Conservation (phyloP, 2,329 filamentous ascomycete genomes). For the Coniella lustricola region DNA sequence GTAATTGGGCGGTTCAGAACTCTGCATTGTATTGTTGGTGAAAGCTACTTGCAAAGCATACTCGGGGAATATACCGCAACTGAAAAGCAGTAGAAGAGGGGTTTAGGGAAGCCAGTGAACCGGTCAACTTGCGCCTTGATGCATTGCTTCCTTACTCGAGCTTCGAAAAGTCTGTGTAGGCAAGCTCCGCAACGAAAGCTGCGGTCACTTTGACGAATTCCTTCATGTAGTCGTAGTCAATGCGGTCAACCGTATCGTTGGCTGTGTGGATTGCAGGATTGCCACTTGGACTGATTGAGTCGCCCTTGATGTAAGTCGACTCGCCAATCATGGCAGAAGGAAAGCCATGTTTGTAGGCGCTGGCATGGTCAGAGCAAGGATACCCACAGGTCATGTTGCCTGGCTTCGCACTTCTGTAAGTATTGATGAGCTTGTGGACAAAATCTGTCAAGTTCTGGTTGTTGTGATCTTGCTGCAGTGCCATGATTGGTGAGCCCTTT, state of each 20-base stretch:
- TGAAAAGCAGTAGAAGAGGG: not conserved
- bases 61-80: too few species aligned
- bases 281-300: not conserved
- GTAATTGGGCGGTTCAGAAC: too few species aligned
- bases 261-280: slow-evolving; percentile 4
- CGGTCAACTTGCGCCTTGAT: not conserved
- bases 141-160: not conserved
- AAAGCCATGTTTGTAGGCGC: slow-evolving; percentile 1
- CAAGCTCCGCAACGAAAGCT: slow-evolving; percentile 5
- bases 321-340: slow-evolving; percentile 6
- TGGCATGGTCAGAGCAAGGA: slow-evolving; percentile 8
- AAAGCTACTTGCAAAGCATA: too few species aligned
- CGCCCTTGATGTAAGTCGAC: not conserved
- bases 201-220: slow-evolving; percentile 6
- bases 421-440: slow-evolving; percentile 1
- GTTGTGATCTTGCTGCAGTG: slow-evolving; percentile 1
- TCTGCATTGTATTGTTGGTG: too few species aligned
- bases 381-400: slow-evolving; percentile 4
- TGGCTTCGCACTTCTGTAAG: not conserved
- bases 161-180: slow-evolving; percentile 3
- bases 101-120: too few species aligned
- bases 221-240: slow-evolving; percentile 9
- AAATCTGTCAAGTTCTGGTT: slow-evolving; percentile 8
- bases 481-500: not conserved
- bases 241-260: slow-evolving; percentile 6